A percentile compares a stretch with the other conserved stretches of the same genome.
Evolutionary conservation across 2,329 filamentous ascomycete species (phyloP).

Genomic region (Diaporthe sp.): DNA sequence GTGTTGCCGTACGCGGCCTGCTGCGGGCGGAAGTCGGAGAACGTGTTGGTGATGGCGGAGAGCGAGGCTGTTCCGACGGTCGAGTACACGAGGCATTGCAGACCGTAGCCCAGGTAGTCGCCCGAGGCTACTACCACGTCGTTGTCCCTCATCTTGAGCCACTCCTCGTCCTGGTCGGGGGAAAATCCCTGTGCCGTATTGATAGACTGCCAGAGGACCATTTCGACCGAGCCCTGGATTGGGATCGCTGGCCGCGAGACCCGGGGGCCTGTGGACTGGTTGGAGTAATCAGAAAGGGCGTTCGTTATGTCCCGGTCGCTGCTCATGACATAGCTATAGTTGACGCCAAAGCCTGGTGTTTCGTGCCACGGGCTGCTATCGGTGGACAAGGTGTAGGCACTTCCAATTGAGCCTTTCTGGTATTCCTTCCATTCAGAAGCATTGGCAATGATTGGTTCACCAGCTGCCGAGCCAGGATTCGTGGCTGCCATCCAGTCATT

Average conservation of each 20-base stretch:
- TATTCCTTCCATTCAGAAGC: background rate
- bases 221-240: conserved; percentile 19
- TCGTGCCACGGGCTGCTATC: background rate
- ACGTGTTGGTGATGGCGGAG: conserved; percentile 14
- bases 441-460: background rate
- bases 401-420: background rate
- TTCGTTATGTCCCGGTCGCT: conserved; percentile 14
- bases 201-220: conserved; percentile 13
- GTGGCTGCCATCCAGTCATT: conserved; percentile 4
- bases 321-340: conserved; percentile 21
- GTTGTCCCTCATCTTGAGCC: background rate
- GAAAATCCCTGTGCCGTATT: conserved; percentile 2
- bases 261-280: background rate
- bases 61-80: background rate
- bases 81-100: conserved; percentile 7
- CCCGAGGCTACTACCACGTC: background rate
- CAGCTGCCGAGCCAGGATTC: background rate
- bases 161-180: background rate
- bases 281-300: background rate
- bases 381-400: background rate
- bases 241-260: conserved; percentile 1
- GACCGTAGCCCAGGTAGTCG: background rate
- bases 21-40: conserved; percentile 16
- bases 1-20: conserved; percentile 11
- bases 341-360: conserved; percentile 15